Conservation (phyloP, 345 rosid species). For the Arabidopsis suecica region DNA sequence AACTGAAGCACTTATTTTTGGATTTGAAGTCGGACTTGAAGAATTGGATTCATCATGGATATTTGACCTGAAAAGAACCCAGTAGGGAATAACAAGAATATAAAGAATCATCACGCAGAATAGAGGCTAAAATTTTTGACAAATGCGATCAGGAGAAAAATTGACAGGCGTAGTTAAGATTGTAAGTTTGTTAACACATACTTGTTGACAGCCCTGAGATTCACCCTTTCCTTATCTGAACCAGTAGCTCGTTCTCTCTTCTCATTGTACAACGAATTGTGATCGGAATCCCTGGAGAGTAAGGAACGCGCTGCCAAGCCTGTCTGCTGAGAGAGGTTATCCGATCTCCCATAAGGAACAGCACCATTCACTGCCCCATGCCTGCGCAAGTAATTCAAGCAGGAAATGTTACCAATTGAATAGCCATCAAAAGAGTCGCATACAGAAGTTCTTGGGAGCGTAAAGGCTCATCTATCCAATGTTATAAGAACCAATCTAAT, state of each 20-base stretch:
- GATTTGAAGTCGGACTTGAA: slow-evolving; percentile 77
- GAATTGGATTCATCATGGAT: slow-evolving; percentile 80
- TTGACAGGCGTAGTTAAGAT: slow-evolving; percentile 25
- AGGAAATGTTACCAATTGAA: slow-evolving; percentile 33
- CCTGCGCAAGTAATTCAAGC: slow-evolving; percentile 54
- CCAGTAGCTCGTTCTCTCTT: slow-evolving; percentile 76
- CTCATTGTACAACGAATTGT: slow-evolving; percentile 62
- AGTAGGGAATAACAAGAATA: slow-evolving; percentile 23
- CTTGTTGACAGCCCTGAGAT: slow-evolving; percentile 77
- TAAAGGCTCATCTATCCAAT: slow-evolving; percentile 25
- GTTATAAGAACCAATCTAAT: slow-evolving; percentile 11
- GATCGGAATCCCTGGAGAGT: slow-evolving; percentile 65
- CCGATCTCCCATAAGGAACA: slow-evolving; percentile 72
- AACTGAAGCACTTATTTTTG: slow-evolving; percentile 66
- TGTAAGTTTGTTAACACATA: slow-evolving; percentile 49
- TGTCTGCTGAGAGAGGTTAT: slow-evolving; percentile 60
- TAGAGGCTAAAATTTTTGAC: neutral
- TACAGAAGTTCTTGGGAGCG: slow-evolving; percentile 9
- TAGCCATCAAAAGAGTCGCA: slow-evolving; percentile 8
- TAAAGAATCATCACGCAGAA: slow-evolving; percentile 3
- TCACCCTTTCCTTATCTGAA: slow-evolving; percentile 83
- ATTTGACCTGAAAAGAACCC: slow-evolving; percentile 60
- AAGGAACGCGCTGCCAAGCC: slow-evolving; percentile 68
- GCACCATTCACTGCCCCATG: slow-evolving; percentile 74
- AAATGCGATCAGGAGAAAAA: slow-evolving; percentile 17